Conservation (phyloP, 2,329 filamentous ascomycete species). For the Talaromyces funiculosus region DNA sequence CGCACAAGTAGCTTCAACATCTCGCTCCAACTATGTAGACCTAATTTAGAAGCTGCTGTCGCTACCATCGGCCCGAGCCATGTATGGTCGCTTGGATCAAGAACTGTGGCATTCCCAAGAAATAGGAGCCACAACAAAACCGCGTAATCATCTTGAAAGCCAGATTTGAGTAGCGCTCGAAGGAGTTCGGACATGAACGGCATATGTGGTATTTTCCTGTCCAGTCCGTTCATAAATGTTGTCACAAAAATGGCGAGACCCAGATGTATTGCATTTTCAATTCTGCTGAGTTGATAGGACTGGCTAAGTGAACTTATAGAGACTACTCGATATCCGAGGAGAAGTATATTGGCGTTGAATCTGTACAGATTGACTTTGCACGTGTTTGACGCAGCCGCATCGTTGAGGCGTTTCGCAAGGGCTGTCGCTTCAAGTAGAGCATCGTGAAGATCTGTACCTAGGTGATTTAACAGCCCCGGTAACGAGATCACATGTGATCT, state of each 20-base stretch:
- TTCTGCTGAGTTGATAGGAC: neutral
- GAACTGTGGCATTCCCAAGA: conserved; percentile 5
- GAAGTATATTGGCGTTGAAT: conserved; percentile 8
- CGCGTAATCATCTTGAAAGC: neutral
- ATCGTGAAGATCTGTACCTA: neutral
- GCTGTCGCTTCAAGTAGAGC: neutral
- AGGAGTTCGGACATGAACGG: conserved; percentile 7
- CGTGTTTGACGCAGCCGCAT: neutral
- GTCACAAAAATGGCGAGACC: conserved; percentile 11
- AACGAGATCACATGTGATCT: neutral
- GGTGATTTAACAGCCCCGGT: neutral
- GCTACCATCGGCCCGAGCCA: conserved; percentile 10
- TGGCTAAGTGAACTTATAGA: conserved; percentile 4
- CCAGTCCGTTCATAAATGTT: conserved; percentile 13
- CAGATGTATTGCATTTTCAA: conserved; percentile 13
- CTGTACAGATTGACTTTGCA: conserved; percentile 4
- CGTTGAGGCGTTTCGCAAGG: conserved; percentile 4
- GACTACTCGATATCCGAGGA: conserved; percentile 10
- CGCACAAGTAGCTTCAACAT: neutral
- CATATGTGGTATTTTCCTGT: conserved; percentile 8
- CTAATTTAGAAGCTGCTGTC: neutral
- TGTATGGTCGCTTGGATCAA: neutral
- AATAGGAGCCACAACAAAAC: conserved; percentile 13
- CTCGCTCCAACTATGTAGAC: conserved; percentile 5
- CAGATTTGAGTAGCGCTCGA: neutral